Evolutionary conservation across 805 yeast genomes (phyloP), one percentile per base, ranked within the genome.

Genomic region (Nadsonia fulvescens): DNA sequence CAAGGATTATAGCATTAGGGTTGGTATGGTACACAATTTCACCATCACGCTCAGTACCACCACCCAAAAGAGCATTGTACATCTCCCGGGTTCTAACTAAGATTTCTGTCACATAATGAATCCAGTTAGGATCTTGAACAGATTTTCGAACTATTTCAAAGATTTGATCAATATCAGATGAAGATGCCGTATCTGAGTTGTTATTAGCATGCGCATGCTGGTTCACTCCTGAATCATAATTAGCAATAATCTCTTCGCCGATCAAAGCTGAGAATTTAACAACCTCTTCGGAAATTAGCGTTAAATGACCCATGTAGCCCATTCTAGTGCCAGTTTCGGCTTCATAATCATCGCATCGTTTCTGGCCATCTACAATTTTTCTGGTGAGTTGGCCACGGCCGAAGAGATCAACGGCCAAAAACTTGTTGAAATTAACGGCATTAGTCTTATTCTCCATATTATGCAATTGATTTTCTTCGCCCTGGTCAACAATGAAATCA

Each of bases 221-320:
- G n/a, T n/a, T n/a, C n/a, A n/a, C n/a, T n/a, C n/a, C n/a, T n/a
- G n/a, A n/a, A n/a, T n/a, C n/a, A n/a, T n/a, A n/a, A n/a, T n/a
- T n/a, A n/a, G n/a, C n/a, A 8, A 70, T 60, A 13, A 66, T 48
- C 33, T 67, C 75, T 5, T 74, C 70, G 19, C 69, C 58, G 38
- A 66, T 67, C 10, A 68, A 47, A n/a, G 62, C 58, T 6, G 56
- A 53, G 47, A 89, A 89, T 46, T 89, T 89, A 25, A 82, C 93
- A 23, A 89, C 82, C 47, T 89, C 98, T 47, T 89, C 98, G 27
- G 93, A 82, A 30, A 89, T 79, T 27, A 89, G 56, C 5, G 92
- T 81, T 36, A 89, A 53, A 47, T 89, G 98, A n/a, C 98, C 98
- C 81, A 83, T 82, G 45, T 81, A 89, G 0, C 98, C 98, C 20